A percentile compares a stretch with the other conserved stretches of the same genome.
Evolutionary conservation across 2,329 filamentous ascomycete species (phyloP).

Genomic region (Alternaria arborescens): DNA sequence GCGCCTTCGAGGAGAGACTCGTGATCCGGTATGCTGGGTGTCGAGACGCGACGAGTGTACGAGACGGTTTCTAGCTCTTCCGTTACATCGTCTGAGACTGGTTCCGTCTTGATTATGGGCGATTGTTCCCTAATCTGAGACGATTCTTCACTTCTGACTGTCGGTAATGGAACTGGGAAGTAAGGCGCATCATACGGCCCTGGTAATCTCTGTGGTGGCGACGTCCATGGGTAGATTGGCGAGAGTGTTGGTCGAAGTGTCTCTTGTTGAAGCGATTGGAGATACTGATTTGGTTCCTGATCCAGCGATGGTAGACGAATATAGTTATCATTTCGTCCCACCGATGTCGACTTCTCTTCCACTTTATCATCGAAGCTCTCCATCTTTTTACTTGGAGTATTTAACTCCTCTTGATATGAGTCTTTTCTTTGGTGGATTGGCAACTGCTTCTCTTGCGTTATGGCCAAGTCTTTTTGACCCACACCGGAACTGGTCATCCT

Average conservation of each 20-base stretch:
- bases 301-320: not conserved
- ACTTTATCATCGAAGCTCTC: not conserved
- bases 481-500: slow-evolving; percentile 10
- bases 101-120: slow-evolving; percentile 6
- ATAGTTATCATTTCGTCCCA: not conserved
- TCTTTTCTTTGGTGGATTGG: slow-evolving; percentile 10
- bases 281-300: slow-evolving; percentile 19
- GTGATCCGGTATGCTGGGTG: slow-evolving; percentile 25
- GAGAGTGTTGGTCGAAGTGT: slow-evolving; percentile 26
- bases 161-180: slow-evolving; percentile 45
- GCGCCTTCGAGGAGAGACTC: slow-evolving; percentile 33
- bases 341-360: not conserved
- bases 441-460: slow-evolving; percentile 2
- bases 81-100: slow-evolving; percentile 6
- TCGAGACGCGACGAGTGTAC: slow-evolving; percentile 41
- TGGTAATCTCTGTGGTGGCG: slow-evolving; percentile 42
- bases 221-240: slow-evolving; percentile 46
- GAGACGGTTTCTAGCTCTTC: slow-evolving; percentile 20
- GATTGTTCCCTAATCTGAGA: slow-evolving; percentile 25
- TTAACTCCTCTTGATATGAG: not conserved
- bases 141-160: slow-evolving; percentile 20
- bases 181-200: slow-evolving; percentile 48
- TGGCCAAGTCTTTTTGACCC: slow-evolving; percentile 3
- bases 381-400: not conserved
- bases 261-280: slow-evolving; percentile 25